Base-by-base conservation (phyloP, 2,329 filamentous ascomycete species). In the Pseudocercospora fijiensis region DNA sequence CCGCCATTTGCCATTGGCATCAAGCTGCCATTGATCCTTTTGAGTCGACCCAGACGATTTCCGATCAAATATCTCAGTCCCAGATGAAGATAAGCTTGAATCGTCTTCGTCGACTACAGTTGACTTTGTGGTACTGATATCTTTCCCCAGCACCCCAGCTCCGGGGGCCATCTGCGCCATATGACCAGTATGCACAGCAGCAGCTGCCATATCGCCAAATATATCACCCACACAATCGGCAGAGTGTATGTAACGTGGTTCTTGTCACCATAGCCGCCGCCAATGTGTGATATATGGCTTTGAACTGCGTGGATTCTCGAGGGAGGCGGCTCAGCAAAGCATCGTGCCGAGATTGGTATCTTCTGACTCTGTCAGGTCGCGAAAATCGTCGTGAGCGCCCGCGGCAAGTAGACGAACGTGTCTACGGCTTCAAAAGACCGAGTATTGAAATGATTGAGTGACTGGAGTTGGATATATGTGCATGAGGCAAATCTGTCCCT, bases 51-150 rank as follows among this genome's bases (percentile, higher is more conserved):
- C 64, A 57, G 65, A 58, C 11, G 62, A 56, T 24, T 52, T 68
- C 55, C 62, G 69, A 63, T 74, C 71, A 51, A 72, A 74, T 10
- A 71, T 24, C 16, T 75, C 73, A 28, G 72, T 72, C 30, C 71
- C 69, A 18, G 71, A 69, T 6, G 73, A 73, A n/a, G 72, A 74
- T 37, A 72, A 65, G 59, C 69, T 72, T 13, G 71, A 74, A 55
- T 74, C 73, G 61, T 74, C 73, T 65, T 75, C 72, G 22, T 70
- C 68, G 55, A 56, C 52, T 8, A 30, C 57, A 16, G 61, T 43
- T 16, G 57, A 49, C 41, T 65, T 62, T 28, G 61, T 37, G 55
- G 64, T 60, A 65, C 65, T 67, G 53, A 65, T 64, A 59, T 66
- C 61, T 60, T 47, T 58, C 59, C 61, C 57, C 60, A 65, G 43